Evolutionary conservation across 768 basidiomycete genomes (phyloP), one percentile per base, ranked within the genome.

Genomic region (Lactifluus volemus): DNA sequence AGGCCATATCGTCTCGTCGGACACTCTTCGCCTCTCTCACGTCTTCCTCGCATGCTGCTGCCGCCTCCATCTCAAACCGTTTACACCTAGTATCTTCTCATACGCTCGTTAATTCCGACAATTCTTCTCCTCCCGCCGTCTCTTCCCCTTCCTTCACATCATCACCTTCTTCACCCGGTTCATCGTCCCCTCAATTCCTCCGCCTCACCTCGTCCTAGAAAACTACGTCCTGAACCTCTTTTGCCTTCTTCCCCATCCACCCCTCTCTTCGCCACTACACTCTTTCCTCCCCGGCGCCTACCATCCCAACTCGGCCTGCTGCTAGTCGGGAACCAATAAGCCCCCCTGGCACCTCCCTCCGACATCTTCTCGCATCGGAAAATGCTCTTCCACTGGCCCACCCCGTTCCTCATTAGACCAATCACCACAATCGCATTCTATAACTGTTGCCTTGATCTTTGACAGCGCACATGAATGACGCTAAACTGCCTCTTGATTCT

Each of bases 401-500:
- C 73, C 72, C 53, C 74, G 79, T 65, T 71, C 79, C 54, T 76
- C 78, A 29, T 68, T 74, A 38, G 71, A 72, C 58, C 73, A 65
- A 53, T 69, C 73, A 25, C 70, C 38, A 4, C 41, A 42, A 42
- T 9, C 44, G 14, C 44, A n/a, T n/a, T n/a, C n/a, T n/a, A n/a
- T n/a, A n/a, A n/a, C n/a, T n/a, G n/a, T n/a, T n/a, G n/a, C n/a
- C n/a, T n/a, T n/a, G n/a, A n/a, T n/a, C 70, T 71, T 85, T 88
- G 53, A 90, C 81, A 15, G 83, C 80, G 66, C 81, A 84, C 86
- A 91, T 86, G 66, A 92, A 91, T 34, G 84, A 81, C 19, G 88
- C 86, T 44, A 92, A 74, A n/a, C 84, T 87, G 62, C 84, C 72
- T 92, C 90, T 59, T 82, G 75, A 42, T 86, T 83, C 59, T 81